Conservation (phyloP, 164 flowering plant genomes). For the Saururus chinensis region DNA sequence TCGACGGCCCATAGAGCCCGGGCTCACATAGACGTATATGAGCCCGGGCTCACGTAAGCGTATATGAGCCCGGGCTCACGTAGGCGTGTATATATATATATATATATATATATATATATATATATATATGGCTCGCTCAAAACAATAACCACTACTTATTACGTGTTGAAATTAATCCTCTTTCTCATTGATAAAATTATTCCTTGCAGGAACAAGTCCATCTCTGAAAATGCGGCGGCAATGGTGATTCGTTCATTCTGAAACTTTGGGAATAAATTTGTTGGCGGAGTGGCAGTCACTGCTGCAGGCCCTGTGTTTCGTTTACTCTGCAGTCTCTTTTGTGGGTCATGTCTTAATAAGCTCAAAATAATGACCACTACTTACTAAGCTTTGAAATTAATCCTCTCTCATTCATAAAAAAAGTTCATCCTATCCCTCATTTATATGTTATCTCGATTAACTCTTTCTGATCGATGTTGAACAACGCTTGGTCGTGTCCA, state of each 20-base stretch:
- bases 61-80: too few species aligned
- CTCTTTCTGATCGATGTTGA: constrained; percentile 8
- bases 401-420: too few species aligned
- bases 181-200: too few species aligned
- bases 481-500: not conserved
- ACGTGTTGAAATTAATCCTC: too few species aligned
- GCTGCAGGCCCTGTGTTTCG: constrained; percentile 4
- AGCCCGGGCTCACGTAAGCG: too few species aligned
- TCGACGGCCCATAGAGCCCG: too few species aligned
- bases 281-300: constrained; percentile 8
- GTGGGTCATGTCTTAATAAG: constrained; percentile 7
- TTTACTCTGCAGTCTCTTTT: constrained; percentile 1
- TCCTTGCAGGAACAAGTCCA: constrained; percentile 9
- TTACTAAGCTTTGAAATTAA: not conserved
- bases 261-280: constrained; percentile 9
- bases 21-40: too few species aligned
- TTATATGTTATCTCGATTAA: not conserved
- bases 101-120: too few species aligned
- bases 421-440: too few species aligned
- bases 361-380: constrained; percentile 8
- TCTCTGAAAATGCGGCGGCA: constrained; percentile 10
- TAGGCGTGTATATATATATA: too few species aligned
- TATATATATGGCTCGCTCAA: too few species aligned
- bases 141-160: too few species aligned
- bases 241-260: constrained; percentile 2